A percentile compares a stretch with the other conserved stretches of the same genome.
These are phyloP conservation scores for Polytolypa hystricis DNA, from an alignment of 2,329 filamentous ascomycete genomes.

Conservation along the genomic window DNA sequence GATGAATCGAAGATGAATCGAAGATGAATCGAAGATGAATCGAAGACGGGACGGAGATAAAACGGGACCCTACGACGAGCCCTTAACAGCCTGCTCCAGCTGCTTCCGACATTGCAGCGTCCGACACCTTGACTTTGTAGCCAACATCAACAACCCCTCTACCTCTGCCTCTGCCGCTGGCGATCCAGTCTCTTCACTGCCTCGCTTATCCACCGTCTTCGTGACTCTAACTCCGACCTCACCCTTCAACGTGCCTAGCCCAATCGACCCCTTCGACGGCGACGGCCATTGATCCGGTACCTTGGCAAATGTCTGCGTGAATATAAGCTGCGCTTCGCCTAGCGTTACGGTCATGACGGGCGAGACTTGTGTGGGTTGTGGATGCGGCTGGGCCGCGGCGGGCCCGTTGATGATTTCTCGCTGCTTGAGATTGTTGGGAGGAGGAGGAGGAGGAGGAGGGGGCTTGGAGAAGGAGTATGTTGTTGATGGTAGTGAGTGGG, in stretches of 20 bases:
- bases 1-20: not conserved
- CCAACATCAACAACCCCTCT: not conserved
- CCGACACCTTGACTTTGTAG: not conserved
- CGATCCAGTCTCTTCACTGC: not conserved
- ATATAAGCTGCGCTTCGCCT: conserved; percentile 13
- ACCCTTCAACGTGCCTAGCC: conserved; percentile 20
- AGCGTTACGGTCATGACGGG: conserved; percentile 19
- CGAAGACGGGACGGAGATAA: not conserved
- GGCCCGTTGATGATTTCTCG: conserved; percentile 19
- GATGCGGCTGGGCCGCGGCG: conserved; percentile 16
- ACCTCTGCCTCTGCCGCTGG: not conserved
- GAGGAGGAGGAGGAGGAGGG: no score
- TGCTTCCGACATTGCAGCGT: conserved; percentile 19
- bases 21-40: not conserved
- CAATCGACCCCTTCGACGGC: conserved; percentile 19
- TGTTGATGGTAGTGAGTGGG: not conserved
- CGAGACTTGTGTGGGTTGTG: conserved; percentile 16
- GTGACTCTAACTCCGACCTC: conserved; percentile 12
- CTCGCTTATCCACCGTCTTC: conserved; percentile 14
- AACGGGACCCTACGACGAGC: not conserved
- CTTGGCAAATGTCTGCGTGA: conserved; percentile 18
- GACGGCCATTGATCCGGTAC: conserved; percentile 22
- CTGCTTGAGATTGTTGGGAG: conserved; percentile 15
- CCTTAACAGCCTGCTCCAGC: not conserved
- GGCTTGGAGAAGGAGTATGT: conserved; percentile 1